phyloP scores from a whole-genome alignment of 768 basidiomycete genomes.

The Fistulinella prunicolor region DNA sequence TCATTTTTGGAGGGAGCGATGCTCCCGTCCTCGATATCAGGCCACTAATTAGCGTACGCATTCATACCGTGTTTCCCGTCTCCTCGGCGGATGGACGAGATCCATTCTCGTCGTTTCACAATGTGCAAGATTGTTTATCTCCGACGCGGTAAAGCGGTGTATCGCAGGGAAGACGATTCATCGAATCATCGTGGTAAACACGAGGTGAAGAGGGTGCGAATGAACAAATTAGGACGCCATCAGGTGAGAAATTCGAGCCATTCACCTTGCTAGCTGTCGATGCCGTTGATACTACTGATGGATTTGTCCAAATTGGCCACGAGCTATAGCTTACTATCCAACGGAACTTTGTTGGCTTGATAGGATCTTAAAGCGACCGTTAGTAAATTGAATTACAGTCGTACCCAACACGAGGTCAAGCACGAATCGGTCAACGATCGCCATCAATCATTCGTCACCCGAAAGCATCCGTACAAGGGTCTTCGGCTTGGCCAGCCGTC shows the following conservation, averaged over 20 bases:
- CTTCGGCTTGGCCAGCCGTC: slow-evolving; percentile 11
- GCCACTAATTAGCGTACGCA: no score
- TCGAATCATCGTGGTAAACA: slow-evolving; percentile 32
- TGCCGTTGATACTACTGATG: slow-evolving; percentile 9
- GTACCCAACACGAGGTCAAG: slow-evolving; percentile 21
- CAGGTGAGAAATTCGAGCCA: slow-evolving; percentile 8
- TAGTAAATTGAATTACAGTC: slow-evolving; percentile 9
- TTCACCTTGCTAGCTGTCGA: slow-evolving; percentile 12
- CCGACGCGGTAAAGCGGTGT: slow-evolving; percentile 27
- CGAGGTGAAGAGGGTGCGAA: slow-evolving; percentile 24
- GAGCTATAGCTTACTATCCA: not conserved
- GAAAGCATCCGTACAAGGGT: slow-evolving; percentile 11
- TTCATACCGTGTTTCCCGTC: slow-evolving; percentile 1
- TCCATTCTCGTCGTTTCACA: slow-evolving; percentile 20
- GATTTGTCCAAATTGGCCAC: slow-evolving; percentile 2
- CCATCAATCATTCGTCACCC: slow-evolving; percentile 20
- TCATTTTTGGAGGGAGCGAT: no score
- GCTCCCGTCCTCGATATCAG: not conserved
- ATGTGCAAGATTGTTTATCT: slow-evolving; percentile 26
- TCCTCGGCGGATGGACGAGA: slow-evolving; percentile 19
- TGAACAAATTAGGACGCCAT: slow-evolving; percentile 9
- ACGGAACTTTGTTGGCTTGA: slow-evolving; percentile 10
- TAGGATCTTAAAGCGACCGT: slow-evolving; percentile 13
- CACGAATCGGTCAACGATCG: slow-evolving; percentile 13
- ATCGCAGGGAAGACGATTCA: slow-evolving; percentile 22